Conservation (phyloP, 352 stramenopile species). For the Phytophthora idaei region DNA sequence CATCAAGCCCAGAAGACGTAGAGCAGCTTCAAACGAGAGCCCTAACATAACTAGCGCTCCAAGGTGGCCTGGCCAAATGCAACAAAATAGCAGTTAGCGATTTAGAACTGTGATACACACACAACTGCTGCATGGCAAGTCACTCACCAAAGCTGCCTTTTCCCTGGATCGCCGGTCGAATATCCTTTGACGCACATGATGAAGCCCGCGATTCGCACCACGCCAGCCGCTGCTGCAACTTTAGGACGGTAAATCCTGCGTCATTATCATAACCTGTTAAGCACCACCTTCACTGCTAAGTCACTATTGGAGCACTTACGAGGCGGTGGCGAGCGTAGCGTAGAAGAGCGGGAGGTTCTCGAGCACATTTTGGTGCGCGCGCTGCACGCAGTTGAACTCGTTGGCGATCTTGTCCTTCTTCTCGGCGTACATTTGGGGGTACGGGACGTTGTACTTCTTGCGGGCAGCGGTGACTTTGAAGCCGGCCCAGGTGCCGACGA, state of each 20-base stretch:
- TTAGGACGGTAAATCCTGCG: conserved; percentile 50
- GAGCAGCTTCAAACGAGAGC: conserved; percentile 33
- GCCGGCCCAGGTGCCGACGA: conserved; percentile 65
- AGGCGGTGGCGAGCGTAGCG: conserved; percentile 42
- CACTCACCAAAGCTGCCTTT: conserved; percentile 47
- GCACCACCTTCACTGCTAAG: not conserved
- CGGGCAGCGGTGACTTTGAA: conserved; percentile 63
- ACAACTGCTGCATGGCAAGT: not conserved
- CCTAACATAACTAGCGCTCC: conserved; percentile 35
- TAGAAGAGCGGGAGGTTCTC: conserved; percentile 61
- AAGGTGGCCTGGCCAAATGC: conserved; percentile 22
- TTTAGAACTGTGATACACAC: not conserved
- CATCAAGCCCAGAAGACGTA: conserved; percentile 32
- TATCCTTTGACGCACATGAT: conserved; percentile 51
- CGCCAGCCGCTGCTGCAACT: conserved; percentile 39
- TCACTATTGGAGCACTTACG: conserved; percentile 30
- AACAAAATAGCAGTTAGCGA: not conserved
- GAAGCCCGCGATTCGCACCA: conserved; percentile 48
- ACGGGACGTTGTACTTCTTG: conserved; percentile 69
- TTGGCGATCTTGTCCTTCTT: conserved; percentile 69
- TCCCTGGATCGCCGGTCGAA: conserved; percentile 43
- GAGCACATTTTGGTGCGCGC: conserved; percentile 84
- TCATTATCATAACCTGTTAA: conserved; percentile 5
- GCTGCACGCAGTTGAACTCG: conserved; percentile 87
- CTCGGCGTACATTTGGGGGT: conserved; percentile 72